Base-by-base conservation (phyloP, 2,329 filamentous ascomycete species). In the Phoma sp. region DNA sequence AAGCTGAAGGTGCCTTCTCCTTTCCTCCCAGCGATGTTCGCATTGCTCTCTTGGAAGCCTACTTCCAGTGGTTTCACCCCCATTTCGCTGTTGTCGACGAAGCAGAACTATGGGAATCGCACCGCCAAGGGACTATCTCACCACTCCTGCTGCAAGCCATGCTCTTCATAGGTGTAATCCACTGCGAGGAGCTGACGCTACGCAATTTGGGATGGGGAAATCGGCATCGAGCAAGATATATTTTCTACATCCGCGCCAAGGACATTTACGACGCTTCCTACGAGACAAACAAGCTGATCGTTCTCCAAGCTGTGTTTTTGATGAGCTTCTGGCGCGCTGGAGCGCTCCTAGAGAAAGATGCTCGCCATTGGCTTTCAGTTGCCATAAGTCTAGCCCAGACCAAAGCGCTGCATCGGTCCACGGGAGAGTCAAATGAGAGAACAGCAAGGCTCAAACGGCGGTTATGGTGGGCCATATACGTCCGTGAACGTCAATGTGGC, bases 51-150 rank as follows among this genome's bases (percentile, higher is more conserved):
- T 61, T 84, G 0, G 70, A 77, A 15, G 81, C 82, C 0, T 85
- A 84, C 67, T 85, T 85, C 48, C 71, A 75, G 18, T 83, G 81
- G 78, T 84, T 84, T 46, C 83, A 85, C 57, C 81, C 83, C 0
- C 81, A 80, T 47, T 85, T 84, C 40, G 81, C 83, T 0, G 76
- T 85, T 11, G 59, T 85, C 0, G 81, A 84, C 57, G 76, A 80
- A 4, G 69, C 71, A 1, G 76, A 78, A 0, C 69, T 83, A 7
- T 73, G 77, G 47, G 65, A 69, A 2, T 68, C 70, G 2, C 77
- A 81, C 32, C 67, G 67, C 7, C 69, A 73, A 9, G 74, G 76
- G 9, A 75, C 69, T 1, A 71, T 84, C 2, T 83, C 83, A 3
- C 79, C 77, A 1, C 70, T 84, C 3, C 65, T 84, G 2, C 62